Base-by-base conservation (phyloP, 371 early-diverging fungal genomes). In the Capillidium rhysosporum region DNA sequence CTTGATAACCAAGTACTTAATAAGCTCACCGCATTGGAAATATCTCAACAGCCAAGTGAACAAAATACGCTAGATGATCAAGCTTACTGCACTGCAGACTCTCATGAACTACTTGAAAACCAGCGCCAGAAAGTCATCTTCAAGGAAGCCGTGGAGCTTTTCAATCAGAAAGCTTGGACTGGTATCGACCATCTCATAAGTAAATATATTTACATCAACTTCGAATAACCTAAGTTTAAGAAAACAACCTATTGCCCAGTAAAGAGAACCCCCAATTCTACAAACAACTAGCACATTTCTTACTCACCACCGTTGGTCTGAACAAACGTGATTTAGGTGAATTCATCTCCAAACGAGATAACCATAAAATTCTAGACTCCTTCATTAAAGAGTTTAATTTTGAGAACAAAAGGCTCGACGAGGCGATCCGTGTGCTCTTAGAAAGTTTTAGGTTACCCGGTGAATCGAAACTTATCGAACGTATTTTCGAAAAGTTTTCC, bases 401-500 rank as follows among this genome's bases (percentile, higher is more conserved):
- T 61, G 20, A 39, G 30, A 56, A 76, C 72, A 80, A 77, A 65
- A 76, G 85, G 24, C 64, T 94, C 48, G 89, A 93, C 59, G 89
- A 91, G 62, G 86, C 91, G 0, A 60, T 93, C 39, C 76, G 97
- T 40, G 68, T 70, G 26, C 71, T 92, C 23, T 67, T 96, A 9
- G 81, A 80, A 55, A 73, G 80, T 9, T 96, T 96, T 72, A 76
- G 92, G 45, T 64, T 96, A 18, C 89, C 90, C 2, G 95, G 95
- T 29, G 97, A 96, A 68, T 77, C 89, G 25, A 93, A 94, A 65
- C 84, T 89, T 60, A 93, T 96, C 52, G 84, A 87, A 56, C 76
- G 95, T 20, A 83, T 94, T 25, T 74, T 95, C 54, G 87, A 86
- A 55, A 70, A 79, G 0, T 94, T 93, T 72, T 78, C 89, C 12